A percentile compares a stretch with the other conserved stretches of the same genome.
Evolutionary conservation across 306 rosid genomes (phyloP).

Genomic region (Pterocarpus macrocarpus): DNA sequence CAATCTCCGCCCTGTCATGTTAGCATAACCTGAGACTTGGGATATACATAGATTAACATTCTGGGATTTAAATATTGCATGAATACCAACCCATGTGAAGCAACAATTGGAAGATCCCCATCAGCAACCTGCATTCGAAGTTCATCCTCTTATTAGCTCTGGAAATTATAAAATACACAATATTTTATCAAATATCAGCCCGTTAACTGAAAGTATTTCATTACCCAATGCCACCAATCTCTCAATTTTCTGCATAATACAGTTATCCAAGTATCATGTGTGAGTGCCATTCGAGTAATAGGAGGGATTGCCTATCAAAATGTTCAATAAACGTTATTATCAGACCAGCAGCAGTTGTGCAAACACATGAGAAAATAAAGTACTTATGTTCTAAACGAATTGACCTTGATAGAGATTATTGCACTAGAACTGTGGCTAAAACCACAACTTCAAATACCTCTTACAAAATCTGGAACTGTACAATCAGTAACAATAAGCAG

Average conservation of each 20-base stretch:
- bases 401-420: slow-evolving; percentile 33
- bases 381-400: slow-evolving; percentile 27
- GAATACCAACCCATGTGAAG: slow-evolving; percentile 89
- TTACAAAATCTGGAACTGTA: slow-evolving; percentile 37
- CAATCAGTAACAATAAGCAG: background rate
- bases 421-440: slow-evolving; percentile 31
- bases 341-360: slow-evolving; percentile 41
- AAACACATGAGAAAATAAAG: slow-evolving; percentile 37
- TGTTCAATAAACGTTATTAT: slow-evolving; percentile 40
- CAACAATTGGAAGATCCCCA: slow-evolving; percentile 95
- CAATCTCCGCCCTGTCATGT: slow-evolving; percentile 80
- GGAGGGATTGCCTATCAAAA: slow-evolving; percentile 95
- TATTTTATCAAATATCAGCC: slow-evolving; percentile 41
- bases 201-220: slow-evolving; percentile 39
- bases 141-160: slow-evolving; percentile 49
- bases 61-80: slow-evolving; percentile 35
- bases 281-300: slow-evolving; percentile 94
- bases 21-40: slow-evolving; percentile 51
- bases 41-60: slow-evolving; percentile 44
- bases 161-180: slow-evolving; percentile 36
- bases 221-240: slow-evolving; percentile 99
- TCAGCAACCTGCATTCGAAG: slow-evolving; percentile 83
- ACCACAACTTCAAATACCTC: slow-evolving; percentile 39
- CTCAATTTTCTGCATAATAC: slow-evolving; percentile 97
- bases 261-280: slow-evolving; percentile 96